phyloP scores from a whole-genome alignment of 768 basidiomycete genomes.

The Coprinellus micaceus region DNA sequence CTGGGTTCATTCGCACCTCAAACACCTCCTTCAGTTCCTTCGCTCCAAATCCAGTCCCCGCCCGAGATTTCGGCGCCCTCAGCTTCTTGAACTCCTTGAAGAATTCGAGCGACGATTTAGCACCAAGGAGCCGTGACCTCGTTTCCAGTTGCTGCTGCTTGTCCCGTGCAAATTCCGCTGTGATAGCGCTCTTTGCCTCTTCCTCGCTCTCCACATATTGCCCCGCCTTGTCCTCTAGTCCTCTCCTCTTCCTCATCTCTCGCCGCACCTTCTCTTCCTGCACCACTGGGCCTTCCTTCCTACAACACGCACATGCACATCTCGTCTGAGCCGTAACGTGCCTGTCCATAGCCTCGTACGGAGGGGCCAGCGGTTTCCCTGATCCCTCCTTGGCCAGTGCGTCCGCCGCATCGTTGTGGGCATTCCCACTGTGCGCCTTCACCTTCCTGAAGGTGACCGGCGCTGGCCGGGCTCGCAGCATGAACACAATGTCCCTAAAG shows the following conservation, averaged over 20 bases:
- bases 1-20: not conserved
- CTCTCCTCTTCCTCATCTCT: not conserved
- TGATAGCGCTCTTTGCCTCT: not conserved
- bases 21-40: not conserved
- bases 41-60: not conserved
- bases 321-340: too few species aligned
- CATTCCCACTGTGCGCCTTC: not conserved
- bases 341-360: not conserved
- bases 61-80: not conserved
- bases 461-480: not conserved
- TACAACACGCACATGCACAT: too few species aligned
- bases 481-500: conserved; percentile 8
- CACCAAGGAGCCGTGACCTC: not conserved
- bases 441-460: not conserved
- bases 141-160: not conserved
- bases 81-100: not conserved
- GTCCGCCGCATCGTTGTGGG: not conserved
- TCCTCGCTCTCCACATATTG: not conserved
- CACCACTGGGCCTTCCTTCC: not conserved
- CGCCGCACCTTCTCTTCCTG: not conserved
- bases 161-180: not conserved
- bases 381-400: not conserved
- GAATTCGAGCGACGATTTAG: not conserved
- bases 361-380: not conserved
- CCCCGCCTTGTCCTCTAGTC: not conserved